Evolutionary conservation across 306 rosid genomes (phyloP).

Genomic region (Luffa aegyptiaca): DNA sequence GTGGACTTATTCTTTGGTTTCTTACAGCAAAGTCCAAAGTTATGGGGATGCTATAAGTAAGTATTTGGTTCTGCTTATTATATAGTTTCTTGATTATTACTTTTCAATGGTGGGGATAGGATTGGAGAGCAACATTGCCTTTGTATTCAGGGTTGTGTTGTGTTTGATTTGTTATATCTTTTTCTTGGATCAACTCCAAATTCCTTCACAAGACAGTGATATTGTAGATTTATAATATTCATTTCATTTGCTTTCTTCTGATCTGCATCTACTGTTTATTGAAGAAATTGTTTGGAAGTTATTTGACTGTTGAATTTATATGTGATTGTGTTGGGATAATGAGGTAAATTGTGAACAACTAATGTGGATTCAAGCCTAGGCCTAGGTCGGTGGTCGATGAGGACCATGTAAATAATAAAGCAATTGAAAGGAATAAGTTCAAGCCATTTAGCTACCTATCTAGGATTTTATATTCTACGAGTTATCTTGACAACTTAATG

Average conservation of each 20-base stretch:
- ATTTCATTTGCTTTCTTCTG: background rate
- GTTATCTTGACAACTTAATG: too few relatives aligned
- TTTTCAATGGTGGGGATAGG: background rate
- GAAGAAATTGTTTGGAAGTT: too few relatives aligned
- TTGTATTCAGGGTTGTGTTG: background rate
- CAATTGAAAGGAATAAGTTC: too few relatives aligned
- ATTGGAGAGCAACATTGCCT: background rate
- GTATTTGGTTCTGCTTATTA: background rate
- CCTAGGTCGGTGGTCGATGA: too few relatives aligned
- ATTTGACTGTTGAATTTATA: background rate
- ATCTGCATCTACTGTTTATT: background rate
- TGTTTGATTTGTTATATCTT: background rate
- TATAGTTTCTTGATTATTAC: background rate
- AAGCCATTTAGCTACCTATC: too few relatives aligned
- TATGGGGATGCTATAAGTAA: background rate
- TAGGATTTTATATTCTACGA: too few relatives aligned
- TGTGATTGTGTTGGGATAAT: background rate
- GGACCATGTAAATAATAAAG: too few relatives aligned
- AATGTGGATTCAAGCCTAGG: too few relatives aligned
- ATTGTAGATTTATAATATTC: background rate
- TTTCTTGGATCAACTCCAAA: constrained; percentile 1
- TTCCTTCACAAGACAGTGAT: background rate
- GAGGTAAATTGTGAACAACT: too few relatives aligned
- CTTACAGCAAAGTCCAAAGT: background rate
- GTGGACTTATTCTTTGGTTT: background rate